Conservation (phyloP, 805 yeast species). For the Jamesozyma piceae region DNA sequence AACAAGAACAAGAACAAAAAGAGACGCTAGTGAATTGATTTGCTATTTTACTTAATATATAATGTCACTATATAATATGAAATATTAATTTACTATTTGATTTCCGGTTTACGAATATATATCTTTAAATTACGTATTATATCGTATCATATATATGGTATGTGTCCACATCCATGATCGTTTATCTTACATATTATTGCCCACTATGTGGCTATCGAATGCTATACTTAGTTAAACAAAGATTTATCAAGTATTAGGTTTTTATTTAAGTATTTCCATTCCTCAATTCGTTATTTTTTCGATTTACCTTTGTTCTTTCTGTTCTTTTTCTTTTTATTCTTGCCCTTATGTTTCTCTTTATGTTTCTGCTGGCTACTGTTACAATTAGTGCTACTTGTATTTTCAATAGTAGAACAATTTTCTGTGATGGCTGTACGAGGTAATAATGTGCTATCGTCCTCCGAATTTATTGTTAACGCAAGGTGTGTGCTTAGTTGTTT, state of each 20-base stretch:
- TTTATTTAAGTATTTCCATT: too few relatives aligned
- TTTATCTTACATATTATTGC: too few relatives aligned
- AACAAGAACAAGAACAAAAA: constrained; percentile 21
- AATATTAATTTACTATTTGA: not conserved
- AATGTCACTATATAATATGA: not conserved
- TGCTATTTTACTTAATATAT: not conserved
- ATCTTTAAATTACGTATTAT: too few relatives aligned
- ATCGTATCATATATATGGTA: too few relatives aligned
- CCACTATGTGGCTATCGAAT: too few relatives aligned
- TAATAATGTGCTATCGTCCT: constrained; percentile 2
- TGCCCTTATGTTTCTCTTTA: constrained; percentile 3
- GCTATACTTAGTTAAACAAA: too few relatives aligned
- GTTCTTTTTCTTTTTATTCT: constrained; percentile 12
- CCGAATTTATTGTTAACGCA: not conserved
- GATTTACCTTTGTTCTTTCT: constrained; percentile 12
- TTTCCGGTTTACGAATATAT: too few relatives aligned
- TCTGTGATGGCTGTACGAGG: not conserved
- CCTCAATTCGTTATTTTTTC: constrained; percentile 9
- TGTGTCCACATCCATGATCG: too few relatives aligned
- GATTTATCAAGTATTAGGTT: too few relatives aligned
- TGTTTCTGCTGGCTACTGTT: not conserved
- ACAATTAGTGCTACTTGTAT: not conserved
- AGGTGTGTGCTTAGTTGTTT: not conserved
- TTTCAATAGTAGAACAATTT: too few relatives aligned
- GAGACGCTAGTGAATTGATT: not conserved